These are phyloP conservation scores for Carex kokanica DNA, from an alignment of 176 grass and related monocot species.

Conservation along the genomic window DNA sequence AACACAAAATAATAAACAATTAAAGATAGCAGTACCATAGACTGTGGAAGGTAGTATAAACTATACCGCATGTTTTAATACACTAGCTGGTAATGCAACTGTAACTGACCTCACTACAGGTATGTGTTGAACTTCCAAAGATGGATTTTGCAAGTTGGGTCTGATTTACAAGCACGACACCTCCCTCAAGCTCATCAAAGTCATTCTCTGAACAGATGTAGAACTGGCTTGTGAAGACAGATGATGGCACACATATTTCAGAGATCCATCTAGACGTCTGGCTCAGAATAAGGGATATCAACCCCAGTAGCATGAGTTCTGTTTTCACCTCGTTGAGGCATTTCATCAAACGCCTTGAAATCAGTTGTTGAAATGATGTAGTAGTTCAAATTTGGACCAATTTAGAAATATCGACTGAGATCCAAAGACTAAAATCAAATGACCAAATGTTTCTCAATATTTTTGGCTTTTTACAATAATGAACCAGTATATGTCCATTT, in stretches of 20 bases:
- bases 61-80: background rate
- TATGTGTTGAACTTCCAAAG: slow-evolving; percentile 26
- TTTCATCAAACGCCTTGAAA: slow-evolving; percentile 24
- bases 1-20: slow-evolving; percentile 7
- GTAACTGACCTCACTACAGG: slow-evolving; percentile 52
- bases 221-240: slow-evolving; percentile 62
- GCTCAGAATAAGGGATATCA: slow-evolving; percentile 94
- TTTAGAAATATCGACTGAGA: background rate
- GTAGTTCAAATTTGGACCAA: background rate
- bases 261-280: slow-evolving; percentile 81
- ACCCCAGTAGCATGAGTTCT: slow-evolving; percentile 90
- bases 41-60: background rate
- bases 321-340: slow-evolving; percentile 20
- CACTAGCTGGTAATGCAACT: background rate
- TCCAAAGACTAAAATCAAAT: background rate
- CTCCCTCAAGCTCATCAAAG: slow-evolving; percentile 23
- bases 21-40: background rate
- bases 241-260: slow-evolving; percentile 75
- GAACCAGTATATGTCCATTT: background rate
- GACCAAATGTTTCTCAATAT: background rate
- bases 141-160: slow-evolving; percentile 32
- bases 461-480: background rate
- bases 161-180: slow-evolving; percentile 22
- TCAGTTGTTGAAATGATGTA: slow-evolving; percentile 14
- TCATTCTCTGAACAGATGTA: slow-evolving; percentile 71